Base-by-base conservation (phyloP, 176 grass and related monocot genomes). In the Olyra latifolia region DNA sequence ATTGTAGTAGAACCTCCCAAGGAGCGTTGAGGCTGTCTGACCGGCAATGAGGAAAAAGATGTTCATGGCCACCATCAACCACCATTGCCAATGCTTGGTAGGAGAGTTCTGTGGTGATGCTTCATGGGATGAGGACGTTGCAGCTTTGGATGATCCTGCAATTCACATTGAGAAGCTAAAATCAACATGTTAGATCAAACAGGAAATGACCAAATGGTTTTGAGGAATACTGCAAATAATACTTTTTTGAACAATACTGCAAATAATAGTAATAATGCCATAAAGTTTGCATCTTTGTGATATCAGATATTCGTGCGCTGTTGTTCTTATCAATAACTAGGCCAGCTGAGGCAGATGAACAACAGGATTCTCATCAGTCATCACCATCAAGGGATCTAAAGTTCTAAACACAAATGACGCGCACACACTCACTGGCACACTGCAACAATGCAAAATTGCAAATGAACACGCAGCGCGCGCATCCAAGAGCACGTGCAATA, bases 1-100 rank as follows among this genome's bases (percentile, higher is more conserved):
- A 79, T 98, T 82, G 80, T 94, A 94, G 86, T 98, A 98, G 77
- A 98, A 98, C 54, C 95, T 89, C 12, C 90, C 95, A 65, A 94
- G 86, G 40, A 98, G 92, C 6, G 80, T 89, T 7, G 92, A 85
- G 10, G 86, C 52, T 0, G 86, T 92, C 85, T 98, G 90, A 27
- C 95, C 95, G 0, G 76, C 80, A 47, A 94, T 20, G 44, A 98
- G 80, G 76, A 98, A 89, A 61, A 98, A 90, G 39, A 85, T 89
- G 83, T 98, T 91, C 38, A 98, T 5, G 29, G 13, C 43, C 43
- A 92, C 53, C 62, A 91, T 73, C 32, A 90, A 19, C 92, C 95
- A 94, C 91, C 91, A 91, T 24, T 86, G 77, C 87, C 85, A 90
- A 24, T 61, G 46, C 66, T 72, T 66, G 19, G 50, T 75, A 58